These are phyloP conservation scores for Fusarium sp. DNA, from an alignment of 2,329 filamentous ascomycete species.

Conservation along the genomic window DNA sequence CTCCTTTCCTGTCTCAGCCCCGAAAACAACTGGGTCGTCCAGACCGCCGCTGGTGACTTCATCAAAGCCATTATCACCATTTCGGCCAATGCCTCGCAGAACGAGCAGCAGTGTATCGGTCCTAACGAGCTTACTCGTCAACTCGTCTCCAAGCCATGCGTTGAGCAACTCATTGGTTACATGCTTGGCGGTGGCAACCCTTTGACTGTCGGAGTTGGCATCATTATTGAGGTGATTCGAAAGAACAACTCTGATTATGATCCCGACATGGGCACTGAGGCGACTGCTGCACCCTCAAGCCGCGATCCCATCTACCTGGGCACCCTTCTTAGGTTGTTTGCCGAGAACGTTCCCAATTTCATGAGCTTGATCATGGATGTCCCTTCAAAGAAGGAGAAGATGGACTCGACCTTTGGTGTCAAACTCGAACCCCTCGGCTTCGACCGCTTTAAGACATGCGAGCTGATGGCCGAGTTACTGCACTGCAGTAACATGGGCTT, in stretches of 20 bases:
- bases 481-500: conserved; percentile 99
- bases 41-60: conserved; percentile 97
- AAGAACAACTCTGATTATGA: conserved; percentile 99
- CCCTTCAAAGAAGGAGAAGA: conserved; percentile 77
- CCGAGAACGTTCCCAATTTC: conserved; percentile 91
- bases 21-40: conserved; percentile 87
- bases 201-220: conserved; percentile 94
- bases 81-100: conserved; percentile 96
- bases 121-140: conserved; percentile 97
- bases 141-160: conserved; percentile 87
- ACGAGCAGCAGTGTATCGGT: conserved; percentile 98
- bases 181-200: conserved; percentile 97
- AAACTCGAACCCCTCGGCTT: conserved; percentile 96
- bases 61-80: conserved; percentile 99
- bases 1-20: conserved; percentile 89
- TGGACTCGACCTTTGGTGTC: conserved; percentile 89
- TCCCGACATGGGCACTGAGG: conserved; percentile 86
- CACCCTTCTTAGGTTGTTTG: conserved; percentile 88
- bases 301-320: conserved; percentile 97
- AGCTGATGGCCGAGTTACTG: conserved; percentile 96
- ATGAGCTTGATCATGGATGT: conserved; percentile 89
- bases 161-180: conserved; percentile 85
- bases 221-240: conserved; percentile 97
- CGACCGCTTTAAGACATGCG: conserved; percentile 98
- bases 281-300: conserved; percentile 82